phyloP scores from a whole-genome alignment of 352 stramenopile genomes.

The Globisporangium canariense region DNA sequence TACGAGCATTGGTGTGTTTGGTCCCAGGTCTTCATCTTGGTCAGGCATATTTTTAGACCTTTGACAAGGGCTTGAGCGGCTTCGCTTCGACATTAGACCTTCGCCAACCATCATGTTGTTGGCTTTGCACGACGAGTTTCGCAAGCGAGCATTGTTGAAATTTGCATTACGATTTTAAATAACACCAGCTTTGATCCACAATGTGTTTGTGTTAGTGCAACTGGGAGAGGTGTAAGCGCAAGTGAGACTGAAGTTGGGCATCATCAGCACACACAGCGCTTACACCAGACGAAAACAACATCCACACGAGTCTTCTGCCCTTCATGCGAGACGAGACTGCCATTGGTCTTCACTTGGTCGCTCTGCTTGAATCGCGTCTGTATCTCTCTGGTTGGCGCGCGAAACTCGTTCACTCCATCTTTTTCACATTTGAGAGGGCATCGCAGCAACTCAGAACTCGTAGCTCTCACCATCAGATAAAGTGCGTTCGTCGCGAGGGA shows the following conservation, averaged over 20 bases:
- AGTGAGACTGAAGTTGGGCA: background rate
- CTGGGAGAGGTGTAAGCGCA: constrained; percentile 1
- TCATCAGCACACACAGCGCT: background rate
- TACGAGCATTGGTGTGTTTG: background rate
- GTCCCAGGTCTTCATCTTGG: background rate
- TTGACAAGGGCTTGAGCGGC: background rate
- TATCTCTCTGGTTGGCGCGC: background rate
- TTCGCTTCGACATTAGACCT: background rate
- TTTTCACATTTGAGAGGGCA: background rate
- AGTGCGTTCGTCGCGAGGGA: constrained; percentile 31
- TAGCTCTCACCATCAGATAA: constrained; percentile 67
- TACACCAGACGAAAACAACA: constrained; percentile 3
- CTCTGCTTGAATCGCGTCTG: background rate
- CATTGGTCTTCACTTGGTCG: constrained; percentile 5
- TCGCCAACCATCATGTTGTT: background rate
- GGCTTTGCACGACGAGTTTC: background rate
- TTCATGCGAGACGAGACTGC: constrained; percentile 3
- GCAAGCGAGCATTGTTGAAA: constrained; percentile 7
- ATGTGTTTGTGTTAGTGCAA: background rate
- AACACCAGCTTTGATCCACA: constrained; percentile 9
- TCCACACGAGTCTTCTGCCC: constrained; percentile 1
- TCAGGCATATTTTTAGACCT: constrained; percentile 1
- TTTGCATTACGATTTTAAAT: constrained; percentile 12
- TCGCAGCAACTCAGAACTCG: constrained; percentile 51
- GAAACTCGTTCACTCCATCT: background rate